A percentile compares a stretch with the other conserved stretches of the same genome.
These are phyloP conservation scores for Begonia fuchsioides DNA, from an alignment of 306 rosid genomes.

Conservation along the genomic window DNA sequence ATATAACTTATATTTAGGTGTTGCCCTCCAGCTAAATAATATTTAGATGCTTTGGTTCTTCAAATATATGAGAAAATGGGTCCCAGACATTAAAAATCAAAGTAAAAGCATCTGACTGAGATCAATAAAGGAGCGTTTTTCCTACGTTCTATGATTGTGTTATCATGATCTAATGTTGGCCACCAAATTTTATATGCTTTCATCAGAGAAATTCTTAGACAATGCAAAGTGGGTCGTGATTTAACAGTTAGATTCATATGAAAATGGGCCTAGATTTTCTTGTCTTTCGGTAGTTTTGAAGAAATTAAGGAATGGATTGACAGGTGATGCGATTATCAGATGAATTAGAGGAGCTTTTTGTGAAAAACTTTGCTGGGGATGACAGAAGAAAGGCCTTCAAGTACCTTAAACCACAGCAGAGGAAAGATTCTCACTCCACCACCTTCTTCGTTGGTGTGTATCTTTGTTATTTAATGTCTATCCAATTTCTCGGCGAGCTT, in stretches of 20 bases:
- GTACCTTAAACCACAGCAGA: conserved; percentile 74
- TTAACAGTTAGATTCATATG: conserved; percentile 9
- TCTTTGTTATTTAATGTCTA: no score
- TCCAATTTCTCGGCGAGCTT: no score
- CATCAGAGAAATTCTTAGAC: conserved; percentile 36
- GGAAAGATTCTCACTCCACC: conserved; percentile 66
- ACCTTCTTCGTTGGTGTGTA: conserved; percentile 73
- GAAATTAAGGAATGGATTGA: conserved; percentile 12
- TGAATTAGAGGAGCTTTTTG: conserved; percentile 78
- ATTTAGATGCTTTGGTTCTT: no score
- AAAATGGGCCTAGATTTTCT: conserved; percentile 25
- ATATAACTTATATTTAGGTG: no score
- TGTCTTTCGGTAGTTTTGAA: conserved; percentile 34
- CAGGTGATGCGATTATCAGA: conserved; percentile 62
- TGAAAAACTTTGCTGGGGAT: conserved; percentile 52
- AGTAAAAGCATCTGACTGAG: no score
- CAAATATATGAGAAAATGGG: no score
- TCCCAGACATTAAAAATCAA: no score
- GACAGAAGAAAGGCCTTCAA: conserved; percentile 88
- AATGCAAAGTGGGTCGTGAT: conserved; percentile 51
- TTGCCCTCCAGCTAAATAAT: no score
- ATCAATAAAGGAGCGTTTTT: no score
- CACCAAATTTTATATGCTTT: conserved; percentile 25
- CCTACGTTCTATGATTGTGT: conserved; percentile 14
- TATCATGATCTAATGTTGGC: conserved; percentile 35